Percentiles rank a stretch among this genome's conserved stretches.
Evolutionary conservation across 2,329 filamentous ascomycete genomes (phyloP).

Genomic region (Trichoderma semiorbis): DNA sequence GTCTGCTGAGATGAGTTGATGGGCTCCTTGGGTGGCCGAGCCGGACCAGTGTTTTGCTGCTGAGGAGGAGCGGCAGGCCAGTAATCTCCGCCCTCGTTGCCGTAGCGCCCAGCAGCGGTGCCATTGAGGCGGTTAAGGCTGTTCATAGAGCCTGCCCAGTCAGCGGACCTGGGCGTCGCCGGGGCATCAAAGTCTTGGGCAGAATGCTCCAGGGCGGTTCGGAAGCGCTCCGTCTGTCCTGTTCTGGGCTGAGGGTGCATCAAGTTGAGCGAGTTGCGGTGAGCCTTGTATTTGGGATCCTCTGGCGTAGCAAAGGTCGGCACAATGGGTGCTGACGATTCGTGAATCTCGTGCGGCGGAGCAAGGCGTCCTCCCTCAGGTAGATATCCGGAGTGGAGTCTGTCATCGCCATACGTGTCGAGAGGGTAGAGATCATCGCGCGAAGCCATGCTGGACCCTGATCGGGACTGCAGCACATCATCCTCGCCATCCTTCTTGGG

Average conservation of each 20-base stretch:
- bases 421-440: constrained; percentile 57
- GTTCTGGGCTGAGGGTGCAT: constrained; percentile 75
- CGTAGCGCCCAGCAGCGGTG: constrained; percentile 47
- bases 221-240: constrained; percentile 70
- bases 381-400: constrained; percentile 55
- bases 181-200: constrained; percentile 64
- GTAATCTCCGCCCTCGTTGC: constrained; percentile 42
- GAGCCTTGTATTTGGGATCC: constrained; percentile 77
- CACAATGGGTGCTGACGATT: constrained; percentile 37
- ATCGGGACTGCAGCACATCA: constrained; percentile 63
- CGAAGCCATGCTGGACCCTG: constrained; percentile 68
- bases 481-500: constrained; percentile 58
- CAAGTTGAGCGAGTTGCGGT: constrained; percentile 75
- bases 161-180: constrained; percentile 57
- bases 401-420: constrained; percentile 57
- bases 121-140: constrained; percentile 53
- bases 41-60: constrained; percentile 43
- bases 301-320: constrained; percentile 54
- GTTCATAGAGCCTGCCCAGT: constrained; percentile 60
- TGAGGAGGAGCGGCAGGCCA: constrained; percentile 43
- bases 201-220: constrained; percentile 68
- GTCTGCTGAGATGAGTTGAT: constrained; percentile 43
- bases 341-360: constrained; percentile 24
- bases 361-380: constrained; percentile 45
- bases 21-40: constrained; percentile 62